Base-by-base conservation (phyloP, 495 filamentous ascomycete species). In the Jackrogersella minutella region DNA sequence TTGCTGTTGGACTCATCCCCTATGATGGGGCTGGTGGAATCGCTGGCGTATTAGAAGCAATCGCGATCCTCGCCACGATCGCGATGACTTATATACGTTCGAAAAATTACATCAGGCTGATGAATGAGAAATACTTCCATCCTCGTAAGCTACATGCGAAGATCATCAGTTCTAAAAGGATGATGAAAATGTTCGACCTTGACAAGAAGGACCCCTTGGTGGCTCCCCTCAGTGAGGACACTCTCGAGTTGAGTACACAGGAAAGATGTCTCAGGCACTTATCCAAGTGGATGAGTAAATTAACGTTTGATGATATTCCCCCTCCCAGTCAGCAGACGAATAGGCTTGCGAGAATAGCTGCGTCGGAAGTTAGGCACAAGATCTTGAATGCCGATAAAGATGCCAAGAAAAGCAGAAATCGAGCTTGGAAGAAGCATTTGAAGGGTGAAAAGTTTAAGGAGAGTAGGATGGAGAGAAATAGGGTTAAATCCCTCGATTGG, bases 231-330 rank as follows among this genome's bases (percentile, higher is more conserved):
- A 66, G 19, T 22, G 62, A 69, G 36, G 53, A 58, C 6, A 62
- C 61, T 0, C 44, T 71, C 19, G 59, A 63, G 19, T 47, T 65
- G 28, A 69, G 57, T 19, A 17, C 34, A 6, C 68, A 66, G 31
- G 58, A 67, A 11, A 68, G 70, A 8, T 75, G 73, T 50, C 64
- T 69, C 13, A 53, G 50, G 43, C 30, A 62, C 10, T 13, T 73
- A 17, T 60, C 58, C 3, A n/a, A 47, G 19, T 68, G 67, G 52
- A 39, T 44, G 22, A 64, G 62, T 9, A 50, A 62, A 22, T 52
- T 74, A 3, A 56, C 62, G n/a, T 64, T 70, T 22, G 72, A 72
- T 19, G 60, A 68, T 34, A 54, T 74, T n/a, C n/a, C n/a, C 10
- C 65, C 72, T n/a, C 55, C 64, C 17, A 43, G n/a, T 17, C 22